Percentiles rank a stretch among this genome's conserved stretches.
Evolutionary conservation across 345 rosid genomes (phyloP).

Genomic region (Tarenaya hassleriana): DNA sequence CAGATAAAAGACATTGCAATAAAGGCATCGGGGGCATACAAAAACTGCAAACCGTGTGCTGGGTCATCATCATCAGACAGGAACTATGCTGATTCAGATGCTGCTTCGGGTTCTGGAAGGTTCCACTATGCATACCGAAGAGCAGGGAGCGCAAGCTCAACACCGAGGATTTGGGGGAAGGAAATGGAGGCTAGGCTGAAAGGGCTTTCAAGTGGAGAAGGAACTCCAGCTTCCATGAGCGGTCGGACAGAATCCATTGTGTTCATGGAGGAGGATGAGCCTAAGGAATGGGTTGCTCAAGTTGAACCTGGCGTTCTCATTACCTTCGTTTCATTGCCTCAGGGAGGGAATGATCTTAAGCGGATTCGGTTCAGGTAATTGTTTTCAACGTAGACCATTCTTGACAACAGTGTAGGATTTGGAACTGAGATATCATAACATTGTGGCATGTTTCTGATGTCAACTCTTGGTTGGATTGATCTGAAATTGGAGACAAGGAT

Average conservation of each 20-base stretch:
- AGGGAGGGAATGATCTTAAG: constrained; percentile 91
- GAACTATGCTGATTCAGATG: constrained; percentile 53
- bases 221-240: constrained; percentile 75
- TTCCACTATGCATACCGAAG: constrained; percentile 65
- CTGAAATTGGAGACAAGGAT: neutral
- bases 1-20: constrained; percentile 94
- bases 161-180: constrained; percentile 65
- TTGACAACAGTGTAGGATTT: too few species aligned
- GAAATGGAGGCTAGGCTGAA: constrained; percentile 77
- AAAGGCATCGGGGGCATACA: constrained; percentile 91
- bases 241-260: constrained; percentile 76
- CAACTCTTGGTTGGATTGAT: neutral
- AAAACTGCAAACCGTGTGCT: constrained; percentile 79
- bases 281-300: constrained; percentile 98
- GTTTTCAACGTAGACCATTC: neutral
- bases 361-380: constrained; percentile 89
- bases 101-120: constrained; percentile 57
- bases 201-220: constrained; percentile 86
- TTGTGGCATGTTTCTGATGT: too few species aligned
- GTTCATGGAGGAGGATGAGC: constrained; percentile 80
- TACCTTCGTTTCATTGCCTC: constrained; percentile 78
- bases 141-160: constrained; percentile 57
- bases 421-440: neutral
- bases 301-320: constrained; percentile 99
- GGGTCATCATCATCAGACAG: constrained; percentile 54